Evolutionary conservation across 495 filamentous ascomycete species (phyloP).

Genomic region (Penicillium coffeae): DNA sequence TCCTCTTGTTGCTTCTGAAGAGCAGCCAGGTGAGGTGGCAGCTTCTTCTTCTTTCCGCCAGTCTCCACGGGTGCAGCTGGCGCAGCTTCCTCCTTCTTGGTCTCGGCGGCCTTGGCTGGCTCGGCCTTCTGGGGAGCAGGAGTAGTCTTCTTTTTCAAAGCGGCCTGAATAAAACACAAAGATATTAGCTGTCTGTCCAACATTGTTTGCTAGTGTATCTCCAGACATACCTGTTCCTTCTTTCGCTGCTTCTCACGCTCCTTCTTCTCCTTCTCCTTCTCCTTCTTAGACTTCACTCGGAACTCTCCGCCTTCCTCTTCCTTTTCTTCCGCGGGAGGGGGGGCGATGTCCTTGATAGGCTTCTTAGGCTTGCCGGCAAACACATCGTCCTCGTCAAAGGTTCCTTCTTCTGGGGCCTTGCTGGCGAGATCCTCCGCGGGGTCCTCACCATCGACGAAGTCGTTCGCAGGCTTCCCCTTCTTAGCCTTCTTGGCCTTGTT

Average conservation of each 20-base stretch:
- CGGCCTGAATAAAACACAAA: conserved; percentile 44
- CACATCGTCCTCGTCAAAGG: conserved; percentile 77
- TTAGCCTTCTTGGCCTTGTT: conserved; percentile 88
- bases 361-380: conserved; percentile 67
- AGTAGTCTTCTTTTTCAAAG: conserved; percentile 54
- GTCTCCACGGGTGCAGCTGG: conserved; percentile 45
- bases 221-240: conserved; percentile 69
- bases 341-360: conserved; percentile 44
- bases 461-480: conserved; percentile 72
- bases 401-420: conserved; percentile 82
- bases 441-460: conserved; percentile 72
- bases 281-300: conserved; percentile 85
- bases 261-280: conserved; percentile 93
- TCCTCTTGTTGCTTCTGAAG: conserved; percentile 93
- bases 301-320: conserved; percentile 62
- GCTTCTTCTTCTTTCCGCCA: conserved; percentile 83
- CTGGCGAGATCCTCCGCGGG: conserved; percentile 50
- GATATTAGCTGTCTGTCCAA: neutral
- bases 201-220: neutral
- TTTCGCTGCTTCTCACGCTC: conserved; percentile 91
- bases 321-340: conserved; percentile 47
- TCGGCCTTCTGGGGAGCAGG: conserved; percentile 32
- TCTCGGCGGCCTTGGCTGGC: conserved; percentile 39
- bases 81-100: conserved; percentile 29
- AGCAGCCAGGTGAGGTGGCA: conserved; percentile 74